These are phyloP conservation scores for Ophiocordyceps camponoti-saundersi DNA, from an alignment of 2,329 filamentous ascomycete species.

Conservation along the genomic window DNA sequence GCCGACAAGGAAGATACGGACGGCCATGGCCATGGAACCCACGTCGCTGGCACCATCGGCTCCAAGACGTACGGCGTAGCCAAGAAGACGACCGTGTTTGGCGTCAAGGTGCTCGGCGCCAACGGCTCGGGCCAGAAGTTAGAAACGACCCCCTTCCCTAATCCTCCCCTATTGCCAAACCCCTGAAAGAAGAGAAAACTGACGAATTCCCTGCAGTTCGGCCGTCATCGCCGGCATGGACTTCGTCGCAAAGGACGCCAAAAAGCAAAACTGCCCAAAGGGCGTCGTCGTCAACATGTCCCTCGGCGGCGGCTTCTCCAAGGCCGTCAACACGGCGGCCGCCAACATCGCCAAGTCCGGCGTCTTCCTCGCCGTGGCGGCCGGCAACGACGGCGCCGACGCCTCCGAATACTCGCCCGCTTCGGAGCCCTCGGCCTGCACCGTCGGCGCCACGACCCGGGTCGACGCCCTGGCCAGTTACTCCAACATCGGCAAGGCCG, in stretches of 20 bases:
- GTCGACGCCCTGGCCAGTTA: constrained; percentile 21
- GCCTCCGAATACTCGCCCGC: constrained; percentile 27
- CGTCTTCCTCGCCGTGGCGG: constrained; percentile 36
- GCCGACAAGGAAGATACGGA: constrained; percentile 18
- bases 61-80: constrained; percentile 25
- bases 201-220: constrained; percentile 10
- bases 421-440: constrained; percentile 25
- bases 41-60: constrained; percentile 27
- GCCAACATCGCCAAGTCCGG: constrained; percentile 22
- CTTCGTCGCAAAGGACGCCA: constrained; percentile 19
- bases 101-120: constrained; percentile 26
- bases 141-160: background rate
- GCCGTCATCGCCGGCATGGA: constrained; percentile 26
- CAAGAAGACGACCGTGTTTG: constrained; percentile 24
- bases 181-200: background rate
- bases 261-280: constrained; percentile 18
- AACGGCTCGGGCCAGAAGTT: constrained; percentile 17
- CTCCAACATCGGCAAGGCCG: constrained; percentile 30
- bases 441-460: constrained; percentile 26
- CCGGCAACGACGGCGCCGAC: constrained; percentile 29
- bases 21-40: constrained; percentile 29
- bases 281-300: constrained; percentile 36
- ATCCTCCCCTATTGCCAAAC: background rate
- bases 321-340: constrained; percentile 30
- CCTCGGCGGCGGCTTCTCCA: constrained; percentile 28